Evolutionary conservation across 169 alveolate genomes (phyloP), one percentile per base, ranked within the genome.

Genomic region (Plasmodium reichenowi): DNA sequence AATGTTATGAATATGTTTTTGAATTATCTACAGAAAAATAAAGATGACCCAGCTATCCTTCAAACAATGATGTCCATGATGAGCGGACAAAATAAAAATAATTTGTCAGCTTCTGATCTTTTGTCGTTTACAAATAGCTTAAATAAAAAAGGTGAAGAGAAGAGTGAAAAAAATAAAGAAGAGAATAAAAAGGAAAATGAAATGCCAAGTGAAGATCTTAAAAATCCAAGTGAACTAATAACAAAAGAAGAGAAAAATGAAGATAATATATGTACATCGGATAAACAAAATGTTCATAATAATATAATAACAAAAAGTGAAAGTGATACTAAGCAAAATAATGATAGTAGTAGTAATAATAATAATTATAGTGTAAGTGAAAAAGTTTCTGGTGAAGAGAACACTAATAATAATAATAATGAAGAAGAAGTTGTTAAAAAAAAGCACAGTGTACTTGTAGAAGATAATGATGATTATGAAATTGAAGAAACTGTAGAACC

Each of bases 381-480:
- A 7, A 45, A 7, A 52, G 15, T 58, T 43, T 17, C 29, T 6
- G 89, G 22, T 26, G 38, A 26, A 26, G 38, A 26, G 38, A 26
- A 26, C 29, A 26, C 3, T 2, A 26, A 26, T 26, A 26, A 26
- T 26, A 45, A 59, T 24, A 83, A 38, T 60, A 91, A 71, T 43
- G 52, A 86, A 26, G 72, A 74, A 9, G 89, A 72, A 43, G 78
- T 64, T 5, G 54, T 88, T 32, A 93, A 93, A 68, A 91, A 80
- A 32, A 72, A 88, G 54, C 86, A 66, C 43, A 67, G 59, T 2
- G 89, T 54, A 10, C 45, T 54, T 24, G 88, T 50, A 1, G 89
- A 78, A n/a, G 88, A 59, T 29, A 60, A 78, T 13, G 92, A 76
- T 66, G 94, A 91, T 7, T 70, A 78, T 22, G 89, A 56, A 20